Evolutionary conservation across 2,329 filamentous ascomycete genomes (phyloP).

Genomic region (Fusarium goolgardi): DNA sequence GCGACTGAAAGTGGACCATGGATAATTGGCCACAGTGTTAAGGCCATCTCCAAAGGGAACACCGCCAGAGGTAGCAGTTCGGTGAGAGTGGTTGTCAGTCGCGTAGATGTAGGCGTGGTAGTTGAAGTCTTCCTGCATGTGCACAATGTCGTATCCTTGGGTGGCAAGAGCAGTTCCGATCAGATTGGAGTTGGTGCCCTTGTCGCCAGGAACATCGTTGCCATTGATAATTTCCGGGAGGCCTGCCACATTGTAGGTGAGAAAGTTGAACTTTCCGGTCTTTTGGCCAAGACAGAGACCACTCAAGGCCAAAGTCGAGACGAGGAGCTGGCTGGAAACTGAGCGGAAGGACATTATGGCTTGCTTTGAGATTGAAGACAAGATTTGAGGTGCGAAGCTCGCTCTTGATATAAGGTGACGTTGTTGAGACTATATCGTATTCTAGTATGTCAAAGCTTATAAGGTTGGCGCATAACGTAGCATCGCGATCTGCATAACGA

Average conservation of each 20-base stretch:
- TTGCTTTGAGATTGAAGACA: not conserved
- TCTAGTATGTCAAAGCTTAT: not conserved
- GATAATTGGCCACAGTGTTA: conserved; percentile 70
- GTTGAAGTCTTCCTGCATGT: conserved; percentile 77
- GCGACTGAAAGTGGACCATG: conserved; percentile 65
- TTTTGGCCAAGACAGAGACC: conserved; percentile 12
- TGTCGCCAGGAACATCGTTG: conserved; percentile 70
- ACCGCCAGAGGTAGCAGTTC: conserved; percentile 73
- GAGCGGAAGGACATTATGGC: conserved; percentile 11
- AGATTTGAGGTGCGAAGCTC: not conserved
- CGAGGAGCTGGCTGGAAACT: conserved; percentile 18
- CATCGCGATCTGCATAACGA: conserved; percentile 24
- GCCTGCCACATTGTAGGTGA: conserved; percentile 71
- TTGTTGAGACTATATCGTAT: not conserved
- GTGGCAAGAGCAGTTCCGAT: conserved; percentile 68
- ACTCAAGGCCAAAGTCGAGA: conserved; percentile 18
- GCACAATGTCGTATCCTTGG: conserved; percentile 70
- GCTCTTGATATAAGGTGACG: not conserved
- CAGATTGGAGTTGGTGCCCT: conserved; percentile 64
- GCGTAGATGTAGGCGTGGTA: conserved; percentile 73
- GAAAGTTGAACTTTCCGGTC: conserved; percentile 59
- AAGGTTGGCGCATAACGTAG: conserved; percentile 2
- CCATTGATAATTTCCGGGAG: conserved; percentile 66
- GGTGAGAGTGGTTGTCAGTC: conserved; percentile 68
- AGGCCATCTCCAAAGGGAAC: conserved; percentile 72